phyloP scores from a whole-genome alignment of 257 asterid species.

The Nicotiana benthamiana region DNA sequence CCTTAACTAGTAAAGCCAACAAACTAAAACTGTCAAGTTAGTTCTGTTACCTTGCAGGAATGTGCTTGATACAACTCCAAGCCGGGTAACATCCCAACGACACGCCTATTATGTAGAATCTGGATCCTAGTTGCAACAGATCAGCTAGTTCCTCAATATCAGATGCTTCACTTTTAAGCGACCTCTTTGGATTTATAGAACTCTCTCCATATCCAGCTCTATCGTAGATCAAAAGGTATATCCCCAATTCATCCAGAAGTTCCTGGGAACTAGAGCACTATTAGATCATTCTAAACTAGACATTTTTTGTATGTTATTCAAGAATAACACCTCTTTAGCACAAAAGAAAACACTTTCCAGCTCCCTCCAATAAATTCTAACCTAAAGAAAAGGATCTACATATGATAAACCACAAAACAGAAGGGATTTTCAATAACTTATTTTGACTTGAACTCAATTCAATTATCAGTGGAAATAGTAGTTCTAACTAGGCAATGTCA shows the following conservation, averaged over 20 bases:
- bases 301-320: background rate
- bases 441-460: background rate
- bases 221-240: slow-evolving; percentile 57
- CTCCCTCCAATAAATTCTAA: background rate
- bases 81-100: slow-evolving; percentile 75
- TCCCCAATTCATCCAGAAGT: slow-evolving; percentile 50
- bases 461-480: background rate
- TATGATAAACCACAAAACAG: background rate
- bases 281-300: slow-evolving; percentile 20
- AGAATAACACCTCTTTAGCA: background rate
- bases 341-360: background rate
- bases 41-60: slow-evolving; percentile 49
- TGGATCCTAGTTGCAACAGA: slow-evolving; percentile 55
- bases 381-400: background rate
- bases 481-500: background rate
- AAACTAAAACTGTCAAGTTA: slow-evolving; percentile 7
- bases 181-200: slow-evolving; percentile 68
- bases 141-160: slow-evolving; percentile 92
- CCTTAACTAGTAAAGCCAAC: background rate
- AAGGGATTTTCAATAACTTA: background rate
- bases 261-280: slow-evolving; percentile 43
- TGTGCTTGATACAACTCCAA: slow-evolving; percentile 72
- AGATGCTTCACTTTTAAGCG: slow-evolving; percentile 68
- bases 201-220: slow-evolving; percentile 98
- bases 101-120: slow-evolving; percentile 60